Base-by-base conservation (phyloP, 176 grass and related monocot species). In the Phoenix roebelenii region DNA sequence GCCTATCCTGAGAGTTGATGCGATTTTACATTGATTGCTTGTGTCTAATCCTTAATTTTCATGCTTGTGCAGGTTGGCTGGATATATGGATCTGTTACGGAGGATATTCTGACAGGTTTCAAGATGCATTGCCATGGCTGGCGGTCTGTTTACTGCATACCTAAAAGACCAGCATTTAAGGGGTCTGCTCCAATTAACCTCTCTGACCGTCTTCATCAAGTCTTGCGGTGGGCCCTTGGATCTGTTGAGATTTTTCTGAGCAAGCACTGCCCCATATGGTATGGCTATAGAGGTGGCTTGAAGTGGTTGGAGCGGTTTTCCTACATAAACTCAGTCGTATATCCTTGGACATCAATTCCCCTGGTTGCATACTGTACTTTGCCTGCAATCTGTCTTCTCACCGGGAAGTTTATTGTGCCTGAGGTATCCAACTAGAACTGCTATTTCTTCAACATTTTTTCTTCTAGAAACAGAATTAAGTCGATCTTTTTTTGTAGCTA, bases 121-220 rank as follows among this genome's bases (percentile, higher is more conserved):
- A 82, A 82, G 57, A 82, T 82, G 79, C 79, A 82, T 54, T 76
- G 79, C 44, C 79, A 82, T 23, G 79, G 79, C n/a, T 82, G 79
- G 79, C 65, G 79, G 57, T 82, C 79, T 4, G 79, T 82, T 20
- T 82, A 82, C 64, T 82, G 79, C 64, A 67, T 82, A 25, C 79
- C 79, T 18, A 82, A 66, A 59, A 53, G 79, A 55, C 72, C 79
- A 30, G 79, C 79, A 55, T 82, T 82, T 22, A 82, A 82, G 55
- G 79, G 79, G 48, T 80, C 78, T 22, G 78, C 78, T 73, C 78
- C 78, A 1, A 76, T 82, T 49, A 82, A 82, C 59, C 79, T 82
- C 48, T 82, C 79, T 0, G 79, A 82, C 22, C 79, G 79, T 53
- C 72, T 82, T 58, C 67, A 82, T 53, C 79, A 82, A 74, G 79